Evolutionary conservation across 495 filamentous ascomycete species (phyloP).

Genomic region (Entonaema liquescens): DNA sequence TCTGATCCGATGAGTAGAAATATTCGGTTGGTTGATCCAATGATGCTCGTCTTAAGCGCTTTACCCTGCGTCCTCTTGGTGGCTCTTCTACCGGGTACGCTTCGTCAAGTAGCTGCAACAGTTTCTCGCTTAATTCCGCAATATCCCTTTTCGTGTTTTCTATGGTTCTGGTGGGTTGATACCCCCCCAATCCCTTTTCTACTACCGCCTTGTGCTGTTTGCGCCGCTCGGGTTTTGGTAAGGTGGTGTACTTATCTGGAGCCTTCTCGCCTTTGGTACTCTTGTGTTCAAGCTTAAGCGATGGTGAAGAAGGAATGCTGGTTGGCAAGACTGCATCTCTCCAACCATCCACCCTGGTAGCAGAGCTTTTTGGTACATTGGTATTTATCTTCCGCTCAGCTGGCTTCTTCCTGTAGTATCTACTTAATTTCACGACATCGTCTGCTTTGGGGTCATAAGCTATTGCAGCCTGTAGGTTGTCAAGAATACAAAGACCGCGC

Average conservation of each 20-base stretch:
- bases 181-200: background rate
- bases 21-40: too few relatives aligned
- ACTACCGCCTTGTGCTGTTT: too few relatives aligned
- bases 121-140: background rate
- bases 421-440: background rate
- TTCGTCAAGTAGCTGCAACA: background rate
- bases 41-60: background rate
- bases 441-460: background rate
- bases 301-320: background rate
- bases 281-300: too few relatives aligned
- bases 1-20: background rate
- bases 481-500: slow-evolving; percentile 4
- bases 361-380: background rate
- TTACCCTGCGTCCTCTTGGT: background rate
- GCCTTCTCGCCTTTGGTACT: too few relatives aligned
- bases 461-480: background rate
- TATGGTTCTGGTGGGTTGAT: background rate
- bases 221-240: too few relatives aligned
- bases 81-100: background rate
- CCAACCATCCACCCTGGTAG: background rate
- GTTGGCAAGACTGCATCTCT: background rate
- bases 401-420: background rate
- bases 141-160: background rate
- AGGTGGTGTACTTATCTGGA: too few relatives aligned
- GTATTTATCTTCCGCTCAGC: background rate